Evolutionary conservation across 352 stramenopile genomes (phyloP), one percentile per base, ranked within the genome.

Genomic region (Globisporangium ultimum): DNA sequence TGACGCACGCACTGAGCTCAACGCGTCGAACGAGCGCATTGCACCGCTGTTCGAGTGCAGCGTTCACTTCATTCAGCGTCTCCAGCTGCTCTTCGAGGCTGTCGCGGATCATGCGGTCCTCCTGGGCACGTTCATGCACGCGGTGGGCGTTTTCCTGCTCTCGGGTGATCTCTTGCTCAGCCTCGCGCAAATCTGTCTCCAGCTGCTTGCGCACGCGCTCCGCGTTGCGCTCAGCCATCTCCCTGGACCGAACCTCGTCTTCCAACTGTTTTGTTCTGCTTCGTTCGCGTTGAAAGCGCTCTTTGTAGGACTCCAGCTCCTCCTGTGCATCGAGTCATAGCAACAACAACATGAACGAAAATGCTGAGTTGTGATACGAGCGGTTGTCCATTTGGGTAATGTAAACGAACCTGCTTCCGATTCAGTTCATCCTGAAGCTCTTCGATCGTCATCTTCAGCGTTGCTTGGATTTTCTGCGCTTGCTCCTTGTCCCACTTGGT

Each of bases 361-460:
- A 36, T 36, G 28, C 28, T 10, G 4, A 10, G 4, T 36, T 36
- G 28, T 10, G 28, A 10, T 10, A 20, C 14, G 0, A 11, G 48
- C 34, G 3, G 8, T 34, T 6, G 52, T 21, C 10, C 3, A 41
- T 21, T 10, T 10, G 28, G 5, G 5, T 36, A 36, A 5, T 1
- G 28, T 17, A 36, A 10, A 49, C 52, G 18, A 38, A 82, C 73
- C 43, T 94, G 78, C 68, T 90, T 91, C 32, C 68, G 68, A 1
- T 59, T 73, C 8, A 94, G 63, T 32, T 92, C 84, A n/a, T 92
- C 77, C 52, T 94, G 80, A 2, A 94, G 75, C 52, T 94, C 84
- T 12, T 87, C 68, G 28, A 94, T 89, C 1, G 84, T 92, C 43
- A 74, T 71, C 45, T 75, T 76, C 18, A 94, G 57, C 12, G 84